Conservation (phyloP, 139 green algal species). For the Pycnococcus provasolii region DNA sequence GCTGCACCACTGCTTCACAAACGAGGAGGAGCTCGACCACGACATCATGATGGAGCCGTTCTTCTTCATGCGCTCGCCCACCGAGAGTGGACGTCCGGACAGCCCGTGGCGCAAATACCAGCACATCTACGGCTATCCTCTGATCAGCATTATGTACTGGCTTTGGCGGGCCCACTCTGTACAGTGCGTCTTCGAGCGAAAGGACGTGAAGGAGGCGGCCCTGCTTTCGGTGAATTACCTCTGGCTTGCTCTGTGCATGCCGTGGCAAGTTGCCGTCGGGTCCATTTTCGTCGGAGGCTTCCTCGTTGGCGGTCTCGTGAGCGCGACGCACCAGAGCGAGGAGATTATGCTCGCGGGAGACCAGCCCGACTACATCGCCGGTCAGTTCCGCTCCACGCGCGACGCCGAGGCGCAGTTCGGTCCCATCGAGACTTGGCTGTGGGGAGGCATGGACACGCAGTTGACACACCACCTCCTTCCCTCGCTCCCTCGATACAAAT, state of each 20-base stretch:
- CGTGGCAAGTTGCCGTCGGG: slow-evolving; percentile 24
- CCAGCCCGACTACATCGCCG: slow-evolving; percentile 24
- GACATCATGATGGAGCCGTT: slow-evolving; percentile 31
- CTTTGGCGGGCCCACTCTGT: slow-evolving; percentile 23
- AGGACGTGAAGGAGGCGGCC: slow-evolving; percentile 21
- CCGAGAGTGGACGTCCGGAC: slow-evolving; percentile 15
- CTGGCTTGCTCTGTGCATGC: slow-evolving; percentile 16
- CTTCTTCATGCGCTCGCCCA: slow-evolving; percentile 22
- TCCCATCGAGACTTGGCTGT: slow-evolving; percentile 26
- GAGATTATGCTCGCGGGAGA: slow-evolving; percentile 28
- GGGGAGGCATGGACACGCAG: slow-evolving; percentile 34
- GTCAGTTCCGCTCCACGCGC: slow-evolving; percentile 30
- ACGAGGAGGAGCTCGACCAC: slow-evolving; percentile 27
- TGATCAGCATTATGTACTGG: slow-evolving; percentile 29
- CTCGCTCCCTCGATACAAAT: slow-evolving; percentile 30
- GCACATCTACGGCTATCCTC: slow-evolving; percentile 30
- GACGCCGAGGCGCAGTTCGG: slow-evolving; percentile 28
- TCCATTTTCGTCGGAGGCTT: slow-evolving; percentile 20
- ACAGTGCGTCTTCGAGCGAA: neutral
- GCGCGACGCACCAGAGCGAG: slow-evolving; percentile 30
- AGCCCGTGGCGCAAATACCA: slow-evolving; percentile 26
- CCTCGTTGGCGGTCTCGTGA: slow-evolving; percentile 22
- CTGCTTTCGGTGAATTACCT: slow-evolving; percentile 19
- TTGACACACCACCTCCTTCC: slow-evolving; percentile 32
- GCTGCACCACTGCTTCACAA: slow-evolving; percentile 34